Percentiles rank a stretch among this genome's conserved stretches.
phyloP scores from a whole-genome alignment of 2,329 filamentous ascomycete genomes.

The Aspergillus sp. region DNA sequence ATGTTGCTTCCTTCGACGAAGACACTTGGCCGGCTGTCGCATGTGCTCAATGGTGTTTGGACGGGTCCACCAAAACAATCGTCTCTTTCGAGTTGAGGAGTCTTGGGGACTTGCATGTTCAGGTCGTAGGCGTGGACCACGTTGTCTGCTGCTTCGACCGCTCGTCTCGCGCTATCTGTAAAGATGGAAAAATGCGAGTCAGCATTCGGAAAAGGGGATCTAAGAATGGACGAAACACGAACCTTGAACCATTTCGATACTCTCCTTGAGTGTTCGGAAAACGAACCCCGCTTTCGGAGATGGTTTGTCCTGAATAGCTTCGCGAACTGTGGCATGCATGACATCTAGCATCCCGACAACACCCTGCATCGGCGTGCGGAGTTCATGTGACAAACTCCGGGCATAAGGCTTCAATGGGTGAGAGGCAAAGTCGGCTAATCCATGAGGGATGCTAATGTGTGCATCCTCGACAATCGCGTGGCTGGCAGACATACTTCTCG shows the following conservation, averaged over 20 bases:
- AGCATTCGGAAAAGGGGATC: slow-evolving; percentile 3
- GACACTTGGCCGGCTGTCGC: slow-evolving; percentile 42
- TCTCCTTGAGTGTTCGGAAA: slow-evolving; percentile 65
- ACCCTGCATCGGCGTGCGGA: slow-evolving; percentile 74
- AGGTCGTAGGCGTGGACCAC: slow-evolving; percentile 75
- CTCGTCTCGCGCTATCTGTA: slow-evolving; percentile 68
- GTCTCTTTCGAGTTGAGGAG: slow-evolving; percentile 49
- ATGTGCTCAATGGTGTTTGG: slow-evolving; percentile 24
- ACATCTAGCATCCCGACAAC: slow-evolving; percentile 76
- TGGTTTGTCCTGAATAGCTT: slow-evolving; percentile 60
- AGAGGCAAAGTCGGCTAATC: slow-evolving; percentile 56
- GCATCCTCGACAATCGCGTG: slow-evolving; percentile 22
- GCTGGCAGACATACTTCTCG: slow-evolving; percentile 27
- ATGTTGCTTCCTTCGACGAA: slow-evolving; percentile 49
- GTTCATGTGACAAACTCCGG: slow-evolving; percentile 70
- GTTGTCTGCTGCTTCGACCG: slow-evolving; percentile 73
- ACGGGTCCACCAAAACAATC: slow-evolving; percentile 34
- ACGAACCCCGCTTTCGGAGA: slow-evolving; percentile 56
- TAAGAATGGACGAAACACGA: slow-evolving; percentile 20
- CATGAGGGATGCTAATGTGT: slow-evolving; percentile 55
- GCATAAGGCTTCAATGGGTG: slow-evolving; percentile 72
- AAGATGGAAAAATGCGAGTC: not conserved
- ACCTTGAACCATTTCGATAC: slow-evolving; percentile 72
- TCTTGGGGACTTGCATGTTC: slow-evolving; percentile 73
- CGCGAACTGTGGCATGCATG: slow-evolving; percentile 72